Percentiles rank a stretch among this genome's conserved stretches.
Conservation (phyloP, 2,329 filamentous ascomycete species). For the Penicillium glabrum region DNA sequence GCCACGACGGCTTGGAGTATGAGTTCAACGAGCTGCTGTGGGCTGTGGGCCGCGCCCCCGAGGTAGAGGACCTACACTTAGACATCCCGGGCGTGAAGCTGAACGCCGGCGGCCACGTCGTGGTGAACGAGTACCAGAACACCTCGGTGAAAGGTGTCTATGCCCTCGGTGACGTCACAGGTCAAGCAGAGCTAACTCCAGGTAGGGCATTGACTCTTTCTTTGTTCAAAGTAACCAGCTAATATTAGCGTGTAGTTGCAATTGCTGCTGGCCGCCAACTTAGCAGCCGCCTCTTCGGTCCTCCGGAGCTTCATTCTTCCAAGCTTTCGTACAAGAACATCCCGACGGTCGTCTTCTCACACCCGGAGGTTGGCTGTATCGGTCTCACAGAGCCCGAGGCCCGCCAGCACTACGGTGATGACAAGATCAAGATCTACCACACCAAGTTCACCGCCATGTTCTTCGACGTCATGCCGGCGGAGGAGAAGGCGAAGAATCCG, state of each 20-base stretch:
- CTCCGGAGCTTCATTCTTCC: constrained; percentile 42
- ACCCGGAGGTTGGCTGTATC: constrained; percentile 51
- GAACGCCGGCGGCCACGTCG: constrained; percentile 40
- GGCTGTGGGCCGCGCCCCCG: constrained; percentile 50
- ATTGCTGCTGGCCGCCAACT: constrained; percentile 54
- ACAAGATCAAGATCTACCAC: constrained; percentile 52
- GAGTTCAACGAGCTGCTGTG: constrained; percentile 52
- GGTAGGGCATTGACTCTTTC: constrained; percentile 31
- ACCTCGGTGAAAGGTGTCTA: constrained; percentile 50
- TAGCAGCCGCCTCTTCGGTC: constrained; percentile 51
- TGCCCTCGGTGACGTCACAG: constrained; percentile 53
- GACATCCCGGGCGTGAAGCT: constrained; percentile 45
- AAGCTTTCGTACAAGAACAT: constrained; percentile 52
- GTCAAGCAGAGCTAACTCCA: constrained; percentile 52
- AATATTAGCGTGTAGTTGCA: constrained; percentile 37
- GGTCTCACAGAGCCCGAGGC: constrained; percentile 53
- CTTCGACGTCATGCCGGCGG: constrained; percentile 46
- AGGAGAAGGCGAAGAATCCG: constrained; percentile 51
- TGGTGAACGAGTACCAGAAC: constrained; percentile 53
- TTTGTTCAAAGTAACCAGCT: background rate
- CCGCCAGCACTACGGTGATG: constrained; percentile 47
- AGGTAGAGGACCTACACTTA: constrained; percentile 44
- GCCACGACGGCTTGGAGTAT: constrained; percentile 43
- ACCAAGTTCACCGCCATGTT: constrained; percentile 53
- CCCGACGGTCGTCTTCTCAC: constrained; percentile 54